Evolutionary conservation across 352 stramenopile genomes (phyloP).

Genomic region (Globisporangium recalcitrans): DNA sequence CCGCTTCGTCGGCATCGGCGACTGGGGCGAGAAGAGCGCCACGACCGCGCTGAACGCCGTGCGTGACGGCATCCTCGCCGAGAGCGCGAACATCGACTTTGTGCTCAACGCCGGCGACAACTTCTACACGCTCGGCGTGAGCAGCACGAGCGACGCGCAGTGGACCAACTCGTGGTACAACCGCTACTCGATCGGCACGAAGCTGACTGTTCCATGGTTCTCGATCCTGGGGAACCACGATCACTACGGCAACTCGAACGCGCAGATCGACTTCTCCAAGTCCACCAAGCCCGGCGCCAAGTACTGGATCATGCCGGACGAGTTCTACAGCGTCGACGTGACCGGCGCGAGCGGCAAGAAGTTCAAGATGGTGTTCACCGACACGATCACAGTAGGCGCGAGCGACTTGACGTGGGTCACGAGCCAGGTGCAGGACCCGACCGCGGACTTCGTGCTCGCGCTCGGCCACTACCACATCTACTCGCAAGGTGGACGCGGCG

Average conservation of each 20-base stretch:
- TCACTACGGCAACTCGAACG: conserved; percentile 29
- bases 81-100: conserved; percentile 26
- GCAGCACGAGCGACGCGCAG: conserved; percentile 22
- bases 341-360: conserved; percentile 20
- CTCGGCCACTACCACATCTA: conserved; percentile 34
- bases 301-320: conserved; percentile 38
- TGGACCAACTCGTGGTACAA: conserved; percentile 35
- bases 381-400: conserved; percentile 27
- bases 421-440: conserved; percentile 20
- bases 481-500: conserved; percentile 23
- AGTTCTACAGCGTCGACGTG: conserved; percentile 30
- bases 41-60: conserved; percentile 25
- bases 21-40: conserved; percentile 32
- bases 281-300: conserved; percentile 19
- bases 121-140: conserved; percentile 36
- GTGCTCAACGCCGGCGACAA: conserved; percentile 37
- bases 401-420: conserved; percentile 23
- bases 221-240: conserved; percentile 41
- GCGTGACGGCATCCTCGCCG: conserved; percentile 27
- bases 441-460: conserved; percentile 16
- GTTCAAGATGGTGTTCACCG: conserved; percentile 31
- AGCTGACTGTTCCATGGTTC: conserved; percentile 38
- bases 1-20: conserved; percentile 30
- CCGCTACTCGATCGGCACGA: conserved; percentile 28
- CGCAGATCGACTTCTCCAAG: conserved; percentile 30